Evolutionary conservation across 768 basidiomycete genomes (phyloP), one percentile per base, ranked within the genome.

Genomic region (Lepiota venenata): DNA sequence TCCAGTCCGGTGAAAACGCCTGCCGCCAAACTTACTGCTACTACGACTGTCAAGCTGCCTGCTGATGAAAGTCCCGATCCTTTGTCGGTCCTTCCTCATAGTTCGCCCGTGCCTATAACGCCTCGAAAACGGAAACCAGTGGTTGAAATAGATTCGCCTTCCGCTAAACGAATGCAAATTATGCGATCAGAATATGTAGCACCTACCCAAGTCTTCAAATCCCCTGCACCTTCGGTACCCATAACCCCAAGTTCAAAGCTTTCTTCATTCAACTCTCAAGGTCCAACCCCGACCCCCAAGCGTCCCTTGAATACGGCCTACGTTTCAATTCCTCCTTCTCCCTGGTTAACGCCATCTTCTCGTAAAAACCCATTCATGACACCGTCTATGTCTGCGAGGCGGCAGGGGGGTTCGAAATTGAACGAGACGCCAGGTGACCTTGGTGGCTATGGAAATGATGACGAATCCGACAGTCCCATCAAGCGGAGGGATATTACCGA

Each of bases 81-180:
- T 12, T 67, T 85, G n/a, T 70, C 76, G 0, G 62, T 79, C 63
- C n/a, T 67, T 67, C 40, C 60, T 59, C 10, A 60, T 64, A 41
- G 66, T 72, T 35, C 62, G 10, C 58, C 63, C 9, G 55, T 60
- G 12, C 58, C 66, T 10, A 60, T 76, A 7, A 88, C 88, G 0
- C 87, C 89, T 9, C 79, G 77, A 47, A 93, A 93, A 64, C 79
- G 89, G 47, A 92, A 91, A 61, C 73, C 78, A 2, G 74, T 74
- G 3, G 81, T 80, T 21, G 72, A 81, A 39, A 71, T 87, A 4
- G 72, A 79, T 36, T 85, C 87, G 0, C 87, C 90, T 0, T 77
- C 79, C 6, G 62, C 77, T 41, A 91, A 91, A 67, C 86, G 89
- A 50, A 54, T 76, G 55, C 70, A 76, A 35, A 63, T 67, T 1